Conservation (phyloP, 202 grass and related monocot species). For the Saccharum hybrid region DNA sequence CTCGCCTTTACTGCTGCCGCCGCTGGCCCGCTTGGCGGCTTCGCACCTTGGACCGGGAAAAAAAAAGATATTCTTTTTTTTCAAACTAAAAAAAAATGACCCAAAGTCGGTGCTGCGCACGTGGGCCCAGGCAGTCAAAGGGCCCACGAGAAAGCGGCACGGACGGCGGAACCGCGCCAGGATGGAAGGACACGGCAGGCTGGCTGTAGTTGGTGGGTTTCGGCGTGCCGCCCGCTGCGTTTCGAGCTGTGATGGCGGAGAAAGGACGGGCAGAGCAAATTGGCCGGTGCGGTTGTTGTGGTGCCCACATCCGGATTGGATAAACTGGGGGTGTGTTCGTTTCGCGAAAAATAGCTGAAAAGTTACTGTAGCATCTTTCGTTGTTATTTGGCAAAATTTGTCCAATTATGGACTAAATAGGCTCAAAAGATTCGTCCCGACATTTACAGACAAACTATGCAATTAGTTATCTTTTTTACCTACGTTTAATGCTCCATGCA, state of each 20-base stretch:
- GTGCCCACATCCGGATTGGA: not conserved
- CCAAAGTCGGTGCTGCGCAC: not conserved
- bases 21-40: too few species aligned
- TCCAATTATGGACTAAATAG: too few species aligned
- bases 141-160: not conserved
- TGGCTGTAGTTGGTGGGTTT: not conserved
- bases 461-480: too few species aligned
- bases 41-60: not conserved
- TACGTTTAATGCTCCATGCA: too few species aligned
- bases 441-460: too few species aligned
- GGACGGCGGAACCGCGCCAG: not conserved
- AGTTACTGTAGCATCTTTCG: too few species aligned
- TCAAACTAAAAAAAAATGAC: too few species aligned
- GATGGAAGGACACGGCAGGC: not conserved
- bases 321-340: too few species aligned
- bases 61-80: not conserved
- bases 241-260: slow-evolving; percentile 47
- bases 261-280: not conserved
- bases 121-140: accelerated
- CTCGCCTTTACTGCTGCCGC: not conserved
- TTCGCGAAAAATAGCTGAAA: too few species aligned
- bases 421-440: too few species aligned
- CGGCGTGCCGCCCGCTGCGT: slow-evolving; percentile 37
- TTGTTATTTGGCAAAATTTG: too few species aligned
- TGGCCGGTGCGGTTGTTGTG: slow-evolving; percentile 15